A percentile compares a stretch with the other conserved stretches of the same genome.
phyloP scores from a whole-genome alignment of 257 asterid genomes.

The Fraxinus pennsylvanica region DNA sequence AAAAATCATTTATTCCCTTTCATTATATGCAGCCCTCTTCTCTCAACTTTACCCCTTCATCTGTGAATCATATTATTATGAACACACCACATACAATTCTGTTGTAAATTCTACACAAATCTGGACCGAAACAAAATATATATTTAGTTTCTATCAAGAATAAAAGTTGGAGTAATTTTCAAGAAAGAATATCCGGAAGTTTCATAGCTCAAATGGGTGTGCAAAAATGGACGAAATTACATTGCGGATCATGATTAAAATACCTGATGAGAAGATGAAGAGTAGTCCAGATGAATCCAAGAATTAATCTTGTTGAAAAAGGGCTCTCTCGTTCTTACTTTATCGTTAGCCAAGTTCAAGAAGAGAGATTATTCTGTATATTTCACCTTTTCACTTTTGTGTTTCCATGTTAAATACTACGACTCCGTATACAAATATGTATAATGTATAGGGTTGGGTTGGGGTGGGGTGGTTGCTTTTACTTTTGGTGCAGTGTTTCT shows the following conservation, averaged over 20 bases:
- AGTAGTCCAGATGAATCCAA: neutral
- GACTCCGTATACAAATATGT: neutral
- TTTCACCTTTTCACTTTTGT: neutral
- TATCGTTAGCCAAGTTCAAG: neutral
- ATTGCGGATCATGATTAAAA: neutral
- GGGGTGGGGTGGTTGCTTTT: neutral
- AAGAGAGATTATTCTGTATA: neutral
- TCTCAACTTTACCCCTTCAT: neutral
- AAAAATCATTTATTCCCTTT: neutral
- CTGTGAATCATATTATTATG: neutral
- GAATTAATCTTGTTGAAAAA: neutral
- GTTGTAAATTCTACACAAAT: neutral
- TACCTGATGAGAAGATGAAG: neutral
- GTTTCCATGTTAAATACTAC: neutral
- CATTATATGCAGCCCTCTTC: neutral
- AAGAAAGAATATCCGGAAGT: neutral
- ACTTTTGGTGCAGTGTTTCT: neutral
- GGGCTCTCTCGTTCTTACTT: neutral
- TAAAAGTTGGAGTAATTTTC: neutral
- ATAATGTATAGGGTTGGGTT: neutral
- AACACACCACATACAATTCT: too few species aligned
- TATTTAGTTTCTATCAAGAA: neutral
- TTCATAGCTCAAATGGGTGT: neutral
- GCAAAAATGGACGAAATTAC: neutral
- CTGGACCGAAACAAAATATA: neutral